A percentile compares a stretch with the other conserved stretches of the same genome.
Conservation (phyloP, 2,329 filamentous ascomycete species). For the Calonectria crousiana region DNA sequence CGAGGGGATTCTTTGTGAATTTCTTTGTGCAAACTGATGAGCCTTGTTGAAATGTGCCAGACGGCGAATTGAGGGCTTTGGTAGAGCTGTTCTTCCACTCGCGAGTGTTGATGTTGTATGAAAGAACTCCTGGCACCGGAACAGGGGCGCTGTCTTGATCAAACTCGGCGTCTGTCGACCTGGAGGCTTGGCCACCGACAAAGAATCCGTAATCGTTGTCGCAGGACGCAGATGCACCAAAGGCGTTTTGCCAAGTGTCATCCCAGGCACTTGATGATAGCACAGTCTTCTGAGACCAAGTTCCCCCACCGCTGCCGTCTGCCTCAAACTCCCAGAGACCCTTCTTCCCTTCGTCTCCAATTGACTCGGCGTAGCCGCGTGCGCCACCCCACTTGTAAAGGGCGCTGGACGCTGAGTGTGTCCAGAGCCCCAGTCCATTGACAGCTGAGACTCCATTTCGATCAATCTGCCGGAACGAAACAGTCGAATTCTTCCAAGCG, state of each 20-base stretch:
- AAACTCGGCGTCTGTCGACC: not conserved
- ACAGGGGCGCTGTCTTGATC: not conserved
- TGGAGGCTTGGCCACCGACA: not conserved
- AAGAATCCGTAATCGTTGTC: not conserved
- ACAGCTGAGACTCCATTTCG: not conserved
- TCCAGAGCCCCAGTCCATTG: not conserved
- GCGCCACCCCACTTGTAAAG: not conserved
- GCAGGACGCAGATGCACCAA: not conserved
- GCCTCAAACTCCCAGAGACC: not conserved
- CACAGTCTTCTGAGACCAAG: not conserved
- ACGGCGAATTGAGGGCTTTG: not conserved
- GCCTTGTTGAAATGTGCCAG: not conserved
- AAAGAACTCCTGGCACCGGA: not conserved
- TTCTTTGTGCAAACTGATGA: not conserved
- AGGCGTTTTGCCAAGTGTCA: not conserved
- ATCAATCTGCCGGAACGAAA: not conserved
- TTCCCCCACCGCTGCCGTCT: not conserved
- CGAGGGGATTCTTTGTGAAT: not conserved
- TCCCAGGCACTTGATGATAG: not conserved
- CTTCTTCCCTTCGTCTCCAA: not conserved
- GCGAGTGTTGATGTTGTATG: not conserved
- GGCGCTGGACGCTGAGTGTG: not conserved
- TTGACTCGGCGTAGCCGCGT: not conserved
- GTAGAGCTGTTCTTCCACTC: not conserved
- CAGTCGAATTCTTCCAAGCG: not conserved